phyloP scores from a whole-genome alignment of 208 protist genomes.

The Wallacemonas sp. region DNA sequence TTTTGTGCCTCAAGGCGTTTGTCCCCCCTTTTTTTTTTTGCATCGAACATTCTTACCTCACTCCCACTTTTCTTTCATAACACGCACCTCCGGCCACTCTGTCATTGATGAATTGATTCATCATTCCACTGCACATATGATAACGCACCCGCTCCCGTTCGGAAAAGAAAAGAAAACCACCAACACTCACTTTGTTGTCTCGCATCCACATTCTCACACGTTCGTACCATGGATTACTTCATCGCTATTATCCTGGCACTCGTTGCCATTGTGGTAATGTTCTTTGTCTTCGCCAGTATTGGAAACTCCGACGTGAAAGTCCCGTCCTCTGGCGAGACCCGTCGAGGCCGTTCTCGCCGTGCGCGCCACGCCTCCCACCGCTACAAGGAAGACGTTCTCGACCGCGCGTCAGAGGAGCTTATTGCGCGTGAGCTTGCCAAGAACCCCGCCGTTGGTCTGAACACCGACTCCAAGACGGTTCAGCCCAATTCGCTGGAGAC shows the following conservation, averaged over 20 bases:
- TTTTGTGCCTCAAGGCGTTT: no score
- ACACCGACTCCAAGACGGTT: constrained; percentile 49
- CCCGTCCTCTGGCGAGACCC: not conserved
- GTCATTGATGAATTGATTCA: no score
- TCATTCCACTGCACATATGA: no score
- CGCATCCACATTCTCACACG: not conserved
- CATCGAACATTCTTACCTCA: not conserved
- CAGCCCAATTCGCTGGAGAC: constrained; percentile 47
- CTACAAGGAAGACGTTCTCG: constrained; percentile 50
- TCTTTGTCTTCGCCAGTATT: constrained; percentile 70
- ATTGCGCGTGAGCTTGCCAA: constrained; percentile 63
- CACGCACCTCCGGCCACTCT: no score
- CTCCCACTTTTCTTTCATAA: no score
- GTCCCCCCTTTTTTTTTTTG: constrained; percentile 13
- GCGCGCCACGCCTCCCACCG: constrained; percentile 21
- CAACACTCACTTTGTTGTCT: not conserved
- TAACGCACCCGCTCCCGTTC: no score
- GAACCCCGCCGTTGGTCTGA: constrained; percentile 41
- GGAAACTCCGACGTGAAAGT: constrained; percentile 32
- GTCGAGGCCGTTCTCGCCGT: constrained; percentile 42
- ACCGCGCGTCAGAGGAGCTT: constrained; percentile 64
- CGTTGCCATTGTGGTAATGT: constrained; percentile 58
- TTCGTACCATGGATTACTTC: constrained; percentile 64
- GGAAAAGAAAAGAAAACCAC: no score
- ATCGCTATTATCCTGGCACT: constrained; percentile 63